Evolutionary conservation across 2,329 filamentous ascomycete species (phyloP).

Genomic region (Microascus cirrosus): DNA sequence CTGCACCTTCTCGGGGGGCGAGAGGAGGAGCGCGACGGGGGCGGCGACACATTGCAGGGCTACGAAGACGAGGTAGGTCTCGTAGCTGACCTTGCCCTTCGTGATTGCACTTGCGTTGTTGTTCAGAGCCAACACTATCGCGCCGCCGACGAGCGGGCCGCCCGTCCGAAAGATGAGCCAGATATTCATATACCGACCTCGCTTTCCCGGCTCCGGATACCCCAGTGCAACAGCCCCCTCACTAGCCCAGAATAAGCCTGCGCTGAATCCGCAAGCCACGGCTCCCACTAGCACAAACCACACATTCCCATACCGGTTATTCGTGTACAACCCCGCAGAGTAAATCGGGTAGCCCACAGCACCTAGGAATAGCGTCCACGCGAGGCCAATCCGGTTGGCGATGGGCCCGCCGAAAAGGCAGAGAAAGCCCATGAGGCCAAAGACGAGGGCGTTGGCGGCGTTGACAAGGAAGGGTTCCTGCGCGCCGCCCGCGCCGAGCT

Average conservation of each 20-base stretch:
- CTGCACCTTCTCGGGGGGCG: slow-evolving; percentile 15
- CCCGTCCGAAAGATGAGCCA: slow-evolving; percentile 44
- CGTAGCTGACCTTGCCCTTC: slow-evolving; percentile 13
- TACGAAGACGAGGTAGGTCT: slow-evolving; percentile 17
- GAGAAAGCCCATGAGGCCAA: slow-evolving; percentile 30
- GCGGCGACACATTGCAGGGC: slow-evolving; percentile 14
- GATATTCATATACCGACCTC: slow-evolving; percentile 42
- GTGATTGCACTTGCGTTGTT: slow-evolving; percentile 7
- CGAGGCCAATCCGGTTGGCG: slow-evolving; percentile 34
- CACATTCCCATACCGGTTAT: slow-evolving; percentile 36
- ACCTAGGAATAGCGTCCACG: slow-evolving; percentile 30
- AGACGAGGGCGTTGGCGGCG: slow-evolving; percentile 38
- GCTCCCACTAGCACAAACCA: slow-evolving; percentile 40
- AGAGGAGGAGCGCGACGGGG: slow-evolving; percentile 14
- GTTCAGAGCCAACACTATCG: slow-evolving; percentile 33
- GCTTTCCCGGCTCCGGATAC: slow-evolving; percentile 33
- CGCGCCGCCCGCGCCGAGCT: slow-evolving; percentile 38
- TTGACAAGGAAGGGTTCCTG: slow-evolving; percentile 32
- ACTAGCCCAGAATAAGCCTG: slow-evolving; percentile 37
- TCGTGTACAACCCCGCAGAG: slow-evolving; percentile 32
- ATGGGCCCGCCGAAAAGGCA: slow-evolving; percentile 22
- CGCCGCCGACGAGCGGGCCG: slow-evolving; percentile 32
- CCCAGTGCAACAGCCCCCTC: slow-evolving; percentile 37
- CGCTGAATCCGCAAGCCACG: slow-evolving; percentile 33
- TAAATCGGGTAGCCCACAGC: slow-evolving; percentile 37